Conservation (phyloP, 257 asterid genomes). For the Scutellaria barbata region DNA sequence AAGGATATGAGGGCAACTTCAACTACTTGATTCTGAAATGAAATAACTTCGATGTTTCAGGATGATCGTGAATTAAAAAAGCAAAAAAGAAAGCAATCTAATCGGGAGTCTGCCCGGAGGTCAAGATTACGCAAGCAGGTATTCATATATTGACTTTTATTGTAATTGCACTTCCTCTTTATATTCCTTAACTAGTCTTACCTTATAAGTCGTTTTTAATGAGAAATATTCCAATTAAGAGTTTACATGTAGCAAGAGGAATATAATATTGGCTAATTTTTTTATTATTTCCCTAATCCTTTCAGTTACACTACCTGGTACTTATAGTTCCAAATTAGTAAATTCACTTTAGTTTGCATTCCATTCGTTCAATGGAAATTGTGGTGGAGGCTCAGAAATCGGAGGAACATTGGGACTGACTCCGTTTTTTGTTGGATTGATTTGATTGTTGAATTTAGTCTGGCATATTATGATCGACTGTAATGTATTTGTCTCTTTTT, state of each 20-base stretch:
- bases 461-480: background rate
- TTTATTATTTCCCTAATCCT: background rate
- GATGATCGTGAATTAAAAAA: slow-evolving; percentile 93
- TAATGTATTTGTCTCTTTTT: background rate
- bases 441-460: background rate
- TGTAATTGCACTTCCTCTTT: background rate
- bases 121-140: slow-evolving; percentile 97
- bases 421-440: background rate
- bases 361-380: background rate
- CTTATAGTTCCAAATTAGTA: background rate
- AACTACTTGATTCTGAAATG: slow-evolving; percentile 15
- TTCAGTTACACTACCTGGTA: background rate
- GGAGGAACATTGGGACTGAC: background rate
- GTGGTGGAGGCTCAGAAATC: slow-evolving; percentile 1
- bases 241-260: background rate
- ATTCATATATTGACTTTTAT: slow-evolving; percentile 24
- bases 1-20: background rate
- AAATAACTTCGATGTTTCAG: slow-evolving; percentile 43
- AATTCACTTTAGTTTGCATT: background rate
- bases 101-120: slow-evolving; percentile 98
- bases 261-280: slow-evolving; percentile 3
- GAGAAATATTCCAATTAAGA: background rate
- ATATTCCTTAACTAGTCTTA: background rate
- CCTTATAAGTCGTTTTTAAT: background rate
- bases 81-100: slow-evolving; percentile 96